Percentiles rank a stretch among this genome's conserved stretches.
Evolutionary conservation across 177 flowering plant genomes (phyloP).

Genomic region (Telopea speciosissima): DNA sequence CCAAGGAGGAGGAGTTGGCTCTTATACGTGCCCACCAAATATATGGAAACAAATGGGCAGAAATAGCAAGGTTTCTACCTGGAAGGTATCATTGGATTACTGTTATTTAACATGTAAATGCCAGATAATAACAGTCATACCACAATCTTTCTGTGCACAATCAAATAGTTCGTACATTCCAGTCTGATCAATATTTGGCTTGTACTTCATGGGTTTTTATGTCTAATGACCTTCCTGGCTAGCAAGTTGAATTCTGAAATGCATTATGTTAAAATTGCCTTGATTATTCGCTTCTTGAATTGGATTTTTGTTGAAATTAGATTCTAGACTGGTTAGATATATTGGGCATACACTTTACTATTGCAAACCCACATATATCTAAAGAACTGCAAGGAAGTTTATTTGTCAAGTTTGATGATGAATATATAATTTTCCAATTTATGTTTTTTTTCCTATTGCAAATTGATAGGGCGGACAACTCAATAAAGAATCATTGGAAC

Average conservation of each 20-base stretch:
- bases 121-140: not conserved
- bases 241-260: not conserved
- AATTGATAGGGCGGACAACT: slow-evolving; percentile 45
- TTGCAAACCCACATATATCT: no score
- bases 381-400: not conserved
- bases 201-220: not conserved
- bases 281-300: no score
- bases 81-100: slow-evolving; percentile 46
- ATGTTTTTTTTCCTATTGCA: not conserved
- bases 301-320: not conserved
- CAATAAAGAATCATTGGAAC: slow-evolving; percentile 63
- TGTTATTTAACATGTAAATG: not conserved
- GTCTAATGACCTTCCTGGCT: not conserved
- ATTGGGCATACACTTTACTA: no score
- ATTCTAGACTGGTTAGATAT: not conserved
- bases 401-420: not conserved
- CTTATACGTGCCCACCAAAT: slow-evolving; percentile 35
- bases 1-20: slow-evolving; percentile 40
- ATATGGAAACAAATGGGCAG: slow-evolving; percentile 70
- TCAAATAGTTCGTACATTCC: not conserved
- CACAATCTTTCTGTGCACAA: no score
- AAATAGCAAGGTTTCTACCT: slow-evolving; percentile 50
- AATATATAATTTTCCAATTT: no score
- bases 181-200: not conserved
- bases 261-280: not conserved